Percentiles rank a stretch among this genome's conserved stretches.
Evolutionary conservation across 306 rosid genomes (phyloP).

Genomic region (Nissolia schottii): DNA sequence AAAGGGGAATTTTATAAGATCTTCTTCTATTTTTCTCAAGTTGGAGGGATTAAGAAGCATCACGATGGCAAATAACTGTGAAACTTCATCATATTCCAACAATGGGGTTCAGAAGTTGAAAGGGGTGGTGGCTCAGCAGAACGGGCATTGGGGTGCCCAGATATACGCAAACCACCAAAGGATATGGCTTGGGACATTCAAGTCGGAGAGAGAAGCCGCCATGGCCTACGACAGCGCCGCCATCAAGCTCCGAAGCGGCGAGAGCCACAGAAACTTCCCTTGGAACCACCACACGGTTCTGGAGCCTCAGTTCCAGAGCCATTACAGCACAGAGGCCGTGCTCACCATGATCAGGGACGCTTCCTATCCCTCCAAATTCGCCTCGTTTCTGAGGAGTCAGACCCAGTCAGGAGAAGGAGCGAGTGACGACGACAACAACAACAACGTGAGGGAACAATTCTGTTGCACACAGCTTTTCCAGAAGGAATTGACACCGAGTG

Average conservation of each 20-base stretch:
- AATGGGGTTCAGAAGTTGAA: conserved; percentile 47
- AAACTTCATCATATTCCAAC: no score
- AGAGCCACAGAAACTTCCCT: conserved; percentile 64
- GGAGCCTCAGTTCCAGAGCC: conserved; percentile 64
- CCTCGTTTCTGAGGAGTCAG: conserved; percentile 32
- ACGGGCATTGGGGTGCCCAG: conserved; percentile 92
- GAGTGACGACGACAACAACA: background rate
- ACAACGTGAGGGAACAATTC: conserved; percentile 22
- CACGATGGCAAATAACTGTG: no score
- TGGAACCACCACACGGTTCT: conserved; percentile 54
- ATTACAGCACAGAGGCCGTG: conserved; percentile 39
- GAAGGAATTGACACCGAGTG: conserved; percentile 85
- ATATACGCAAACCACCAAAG: conserved; percentile 83
- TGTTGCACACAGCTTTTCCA: conserved; percentile 56
- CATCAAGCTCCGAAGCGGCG: conserved; percentile 63
- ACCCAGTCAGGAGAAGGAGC: conserved; percentile 15
- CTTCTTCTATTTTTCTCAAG: no score
- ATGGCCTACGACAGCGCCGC: conserved; percentile 85
- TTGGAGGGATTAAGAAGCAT: no score
- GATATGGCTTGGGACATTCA: conserved; percentile 92
- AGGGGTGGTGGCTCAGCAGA: conserved; percentile 80
- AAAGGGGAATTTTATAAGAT: no score
- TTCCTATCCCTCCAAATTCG: conserved; percentile 57
- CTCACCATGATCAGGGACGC: conserved; percentile 80
- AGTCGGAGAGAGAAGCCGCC: conserved; percentile 64